A percentile compares a stretch with the other conserved stretches of the same genome.
Evolutionary conservation across 495 filamentous ascomycete species (phyloP).

Genomic region (Parmelia sp.): DNA sequence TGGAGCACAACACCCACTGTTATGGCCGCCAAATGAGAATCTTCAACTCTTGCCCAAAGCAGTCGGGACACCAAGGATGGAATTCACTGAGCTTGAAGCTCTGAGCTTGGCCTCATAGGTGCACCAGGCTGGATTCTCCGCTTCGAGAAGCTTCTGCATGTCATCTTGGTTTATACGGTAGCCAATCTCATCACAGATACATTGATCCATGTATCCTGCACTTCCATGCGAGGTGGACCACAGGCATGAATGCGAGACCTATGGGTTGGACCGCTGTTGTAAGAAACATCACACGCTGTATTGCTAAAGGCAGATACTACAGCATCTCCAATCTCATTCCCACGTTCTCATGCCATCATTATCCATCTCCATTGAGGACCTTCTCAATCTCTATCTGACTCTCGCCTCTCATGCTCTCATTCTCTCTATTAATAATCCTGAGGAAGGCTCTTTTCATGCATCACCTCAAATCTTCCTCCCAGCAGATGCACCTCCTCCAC

Average conservation of each 20-base stretch:
- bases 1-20: too few species aligned
- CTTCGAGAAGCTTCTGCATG: conserved; percentile 3
- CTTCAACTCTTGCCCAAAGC: background rate
- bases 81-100: background rate
- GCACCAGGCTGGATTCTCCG: background rate
- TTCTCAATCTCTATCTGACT: background rate
- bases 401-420: background rate
- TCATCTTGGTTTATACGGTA: background rate
- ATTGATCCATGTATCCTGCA: background rate
- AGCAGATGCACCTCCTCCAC: background rate
- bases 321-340: background rate
- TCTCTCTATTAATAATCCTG: background rate
- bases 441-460: background rate
- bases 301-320: background rate
- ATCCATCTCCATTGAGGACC: background rate
- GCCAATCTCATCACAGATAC: background rate
- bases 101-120: background rate
- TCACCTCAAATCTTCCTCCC: background rate
- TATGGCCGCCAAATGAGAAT: too few species aligned
- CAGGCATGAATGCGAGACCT: background rate
- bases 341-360: background rate
- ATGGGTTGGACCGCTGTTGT: background rate
- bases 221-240: background rate
- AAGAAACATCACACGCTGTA: background rate
- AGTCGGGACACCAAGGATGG: background rate